Evolutionary conservation across 495 filamentous ascomycete species (phyloP).

Genomic region (Parathielavia hyrcaniae): DNA sequence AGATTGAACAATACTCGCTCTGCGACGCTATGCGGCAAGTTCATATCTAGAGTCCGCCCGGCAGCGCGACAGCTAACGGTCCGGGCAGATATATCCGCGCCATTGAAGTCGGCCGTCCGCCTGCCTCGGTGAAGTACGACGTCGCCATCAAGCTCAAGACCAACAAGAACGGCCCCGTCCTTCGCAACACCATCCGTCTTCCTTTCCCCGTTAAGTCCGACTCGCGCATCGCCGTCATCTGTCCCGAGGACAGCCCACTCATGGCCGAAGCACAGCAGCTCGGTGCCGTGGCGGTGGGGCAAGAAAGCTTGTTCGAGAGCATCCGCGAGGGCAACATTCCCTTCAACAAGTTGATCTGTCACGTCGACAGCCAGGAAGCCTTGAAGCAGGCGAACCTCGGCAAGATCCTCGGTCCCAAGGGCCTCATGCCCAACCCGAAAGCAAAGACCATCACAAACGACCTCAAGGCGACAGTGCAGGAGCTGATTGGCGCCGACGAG

Average conservation of each 20-base stretch:
- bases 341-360: slow-evolving; percentile 86
- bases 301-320: slow-evolving; percentile 74
- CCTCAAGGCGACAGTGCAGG: slow-evolving; percentile 60
- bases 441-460: slow-evolving; percentile 79
- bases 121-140: slow-evolving; percentile 75
- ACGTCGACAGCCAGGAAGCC: slow-evolving; percentile 62
- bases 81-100: slow-evolving; percentile 73
- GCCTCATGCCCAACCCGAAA: slow-evolving; percentile 88
- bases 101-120: slow-evolving; percentile 78
- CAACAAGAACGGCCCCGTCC: slow-evolving; percentile 70
- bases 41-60: background rate
- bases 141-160: slow-evolving; percentile 72
- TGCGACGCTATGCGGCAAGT: slow-evolving; percentile 89
- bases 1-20: slow-evolving; percentile 64
- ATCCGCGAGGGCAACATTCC: slow-evolving; percentile 68
- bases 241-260: slow-evolving; percentile 63
- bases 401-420: slow-evolving; percentile 76
- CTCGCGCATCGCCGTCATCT: slow-evolving; percentile 79
- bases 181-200: slow-evolving; percentile 80
- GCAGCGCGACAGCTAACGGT: slow-evolving; percentile 51
- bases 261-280: slow-evolving; percentile 63
- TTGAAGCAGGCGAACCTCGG: slow-evolving; percentile 74
- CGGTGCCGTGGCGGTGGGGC: slow-evolving; percentile 76
- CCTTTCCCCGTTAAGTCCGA: slow-evolving; percentile 85
- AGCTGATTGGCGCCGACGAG: slow-evolving; percentile 73